Evolutionary conservation across 331 rosid genomes (phyloP), one percentile per base, ranked within the genome.

Genomic region (Telfairia occidentalis): DNA sequence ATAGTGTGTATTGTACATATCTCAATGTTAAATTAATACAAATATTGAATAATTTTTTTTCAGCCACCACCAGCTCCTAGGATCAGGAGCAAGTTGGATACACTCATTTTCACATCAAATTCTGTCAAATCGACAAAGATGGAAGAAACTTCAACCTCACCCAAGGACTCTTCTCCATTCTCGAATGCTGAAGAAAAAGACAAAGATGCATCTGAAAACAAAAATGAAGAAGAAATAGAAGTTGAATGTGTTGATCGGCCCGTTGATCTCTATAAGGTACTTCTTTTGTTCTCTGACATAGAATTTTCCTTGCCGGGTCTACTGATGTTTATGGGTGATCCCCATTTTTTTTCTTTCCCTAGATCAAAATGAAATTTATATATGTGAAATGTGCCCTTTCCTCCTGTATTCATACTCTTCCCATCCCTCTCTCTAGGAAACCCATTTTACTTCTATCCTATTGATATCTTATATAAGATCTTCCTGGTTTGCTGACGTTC

Each of bases 61-160:
- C 87, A 95, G 99, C 99, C 97, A 15, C 87, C 96, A 6, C 96
- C 96, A 45, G 92, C 96, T 77, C 97, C 97, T 71, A 89, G 99
- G 77, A 89, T 77, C 74, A 88, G 86, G 84, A 86, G 96, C 86
- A 95, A 90, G 89, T 83, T 95, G 0, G 99, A 95, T 74, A 66
- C 91, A 37, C 87, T 92, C 78, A 88, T 95, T 78, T 95, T 95
- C 79, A 92, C 93, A 43, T 82, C 96, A 34, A 92, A 95, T 83
- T 86, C 96, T 15, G 87, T 78, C 78, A 92, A 89, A 85, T 82
- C 80, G n/a, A 73, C 78, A 49, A 86, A 83, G 75, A 63, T 70
- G 61, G 97, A 92, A 74, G 89, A 83, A 54, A 74, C 80, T 53
- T 48, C 60, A 67, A 67, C 76, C 46, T 76, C 79, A 71, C 86